A percentile compares a stretch with the other conserved stretches of the same genome.
phyloP scores from a whole-genome alignment of 441 rosid genomes.

The Mallotus repandus region DNA sequence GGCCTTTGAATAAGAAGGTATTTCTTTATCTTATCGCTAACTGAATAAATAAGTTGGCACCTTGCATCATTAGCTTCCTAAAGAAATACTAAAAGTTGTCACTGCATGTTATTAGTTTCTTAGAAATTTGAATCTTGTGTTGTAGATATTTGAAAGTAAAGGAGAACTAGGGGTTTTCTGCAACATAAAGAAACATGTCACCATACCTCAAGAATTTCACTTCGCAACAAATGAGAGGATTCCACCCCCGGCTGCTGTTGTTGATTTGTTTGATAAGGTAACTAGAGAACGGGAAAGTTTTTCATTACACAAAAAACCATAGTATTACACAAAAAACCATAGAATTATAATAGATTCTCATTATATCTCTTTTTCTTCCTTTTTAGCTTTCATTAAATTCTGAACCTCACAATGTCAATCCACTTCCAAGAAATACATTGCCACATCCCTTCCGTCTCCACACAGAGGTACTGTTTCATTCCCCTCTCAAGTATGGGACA shows the following conservation, averaged over 20 bases:
- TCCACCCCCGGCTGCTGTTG: slow-evolving; percentile 58
- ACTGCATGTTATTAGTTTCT: no score
- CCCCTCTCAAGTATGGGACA: neutral
- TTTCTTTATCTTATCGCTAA: slow-evolving; percentile 1
- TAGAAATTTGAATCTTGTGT: neutral
- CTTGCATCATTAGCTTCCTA: neutral
- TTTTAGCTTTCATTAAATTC: slow-evolving; percentile 79
- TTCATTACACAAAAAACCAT: neutral
- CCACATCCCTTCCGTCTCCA: slow-evolving; percentile 89
- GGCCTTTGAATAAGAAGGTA: slow-evolving; percentile 94
- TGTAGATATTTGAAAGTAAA: slow-evolving; percentile 92
- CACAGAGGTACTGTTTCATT: slow-evolving; percentile 64
- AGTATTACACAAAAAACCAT: neutral
- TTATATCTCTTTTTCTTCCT: neutral
- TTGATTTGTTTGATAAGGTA: slow-evolving; percentile 87
- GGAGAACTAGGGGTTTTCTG: slow-evolving; percentile 87
- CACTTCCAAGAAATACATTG: slow-evolving; percentile 63
- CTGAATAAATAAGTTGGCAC: neutral
- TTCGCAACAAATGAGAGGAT: slow-evolving; percentile 88
- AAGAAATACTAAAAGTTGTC: neutral
- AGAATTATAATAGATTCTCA: neutral
- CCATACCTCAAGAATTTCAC: slow-evolving; percentile 87
- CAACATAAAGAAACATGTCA: slow-evolving; percentile 72
- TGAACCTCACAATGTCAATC: slow-evolving; percentile 56
- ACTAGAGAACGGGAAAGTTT: no score